phyloP scores from a whole-genome alignment of 805 yeast species.

The Lipomyces oligophaga region DNA sequence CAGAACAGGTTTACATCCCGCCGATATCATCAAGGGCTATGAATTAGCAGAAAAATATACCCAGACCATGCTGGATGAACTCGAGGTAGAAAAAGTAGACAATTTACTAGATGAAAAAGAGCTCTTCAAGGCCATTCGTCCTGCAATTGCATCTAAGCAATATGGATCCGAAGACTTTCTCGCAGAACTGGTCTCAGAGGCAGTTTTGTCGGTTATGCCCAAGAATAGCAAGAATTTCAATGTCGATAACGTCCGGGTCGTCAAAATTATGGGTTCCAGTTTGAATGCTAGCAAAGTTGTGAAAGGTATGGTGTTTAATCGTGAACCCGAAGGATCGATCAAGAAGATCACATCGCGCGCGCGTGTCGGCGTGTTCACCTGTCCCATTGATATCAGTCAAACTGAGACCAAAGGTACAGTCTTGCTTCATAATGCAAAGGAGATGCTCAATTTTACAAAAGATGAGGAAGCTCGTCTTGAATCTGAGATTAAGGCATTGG shows the following conservation, averaged over 20 bases:
- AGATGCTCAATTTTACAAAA: conserved; percentile 91
- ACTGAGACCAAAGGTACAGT: conserved; percentile 99
- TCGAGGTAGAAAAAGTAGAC: conserved; percentile 60
- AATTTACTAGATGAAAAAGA: conserved; percentile 53
- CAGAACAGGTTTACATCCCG: conserved; percentile 79
- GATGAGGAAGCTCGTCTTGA: conserved; percentile 96
- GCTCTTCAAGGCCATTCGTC: conserved; percentile 68
- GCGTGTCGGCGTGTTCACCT: conserved; percentile 87
- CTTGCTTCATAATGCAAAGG: conserved; percentile 89
- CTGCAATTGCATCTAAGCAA: conserved; percentile 91
- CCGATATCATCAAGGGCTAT: conserved; percentile 91
- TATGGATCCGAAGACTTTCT: conserved; percentile 80
- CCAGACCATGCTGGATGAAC: conserved; percentile 42
- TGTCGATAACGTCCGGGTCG: conserved; percentile 91
- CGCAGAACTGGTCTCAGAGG: conserved; percentile 75
- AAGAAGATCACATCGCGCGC: conserved; percentile 60
- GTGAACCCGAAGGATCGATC: conserved; percentile 87
- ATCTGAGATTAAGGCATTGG: conserved; percentile 66
- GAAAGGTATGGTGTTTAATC: conserved; percentile 96
- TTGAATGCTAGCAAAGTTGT: conserved; percentile 70
- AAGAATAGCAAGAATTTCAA: conserved; percentile 65
- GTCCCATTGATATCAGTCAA: conserved; percentile 90
- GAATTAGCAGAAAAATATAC: conserved; percentile 80
- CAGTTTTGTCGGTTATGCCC: conserved; percentile 75
- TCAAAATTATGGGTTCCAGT: conserved; percentile 91